These are phyloP conservation scores for Arthroderma uncinatum DNA, from an alignment of 2,329 filamentous ascomycete genomes.

Conservation along the genomic window DNA sequence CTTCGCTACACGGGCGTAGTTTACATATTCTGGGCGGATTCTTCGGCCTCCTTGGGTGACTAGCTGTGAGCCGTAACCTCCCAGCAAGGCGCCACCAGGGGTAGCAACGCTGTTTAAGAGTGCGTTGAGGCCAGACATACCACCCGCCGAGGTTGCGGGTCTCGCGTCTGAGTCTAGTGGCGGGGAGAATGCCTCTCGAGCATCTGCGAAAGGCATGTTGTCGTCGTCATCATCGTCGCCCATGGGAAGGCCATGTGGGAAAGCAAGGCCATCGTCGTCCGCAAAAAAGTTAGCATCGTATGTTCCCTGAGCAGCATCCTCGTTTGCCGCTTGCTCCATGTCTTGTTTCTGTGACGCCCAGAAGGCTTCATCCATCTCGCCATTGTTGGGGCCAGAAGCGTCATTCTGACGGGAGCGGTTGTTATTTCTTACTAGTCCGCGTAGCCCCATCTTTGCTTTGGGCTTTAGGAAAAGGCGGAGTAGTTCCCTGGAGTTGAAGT, in stretches of 20 bases:
- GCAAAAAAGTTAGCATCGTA: constrained; percentile 95
- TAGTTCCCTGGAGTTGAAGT: constrained; percentile 89
- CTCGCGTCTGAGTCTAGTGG: constrained; percentile 24
- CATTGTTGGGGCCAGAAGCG: constrained; percentile 50
- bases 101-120: constrained; percentile 32
- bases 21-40: constrained; percentile 53
- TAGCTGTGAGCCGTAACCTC: constrained; percentile 51
- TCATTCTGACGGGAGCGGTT: constrained; percentile 30
- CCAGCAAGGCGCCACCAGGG: constrained; percentile 35
- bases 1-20: constrained; percentile 55
- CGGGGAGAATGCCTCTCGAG: constrained; percentile 39
- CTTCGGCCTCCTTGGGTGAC: constrained; percentile 49
- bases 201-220: constrained; percentile 39
- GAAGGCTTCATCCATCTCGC: constrained; percentile 88
- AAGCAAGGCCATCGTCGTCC: constrained; percentile 52
- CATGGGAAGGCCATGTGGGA: constrained; percentile 36
- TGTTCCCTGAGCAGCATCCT: constrained; percentile 56
- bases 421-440: constrained; percentile 39
- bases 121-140: constrained; percentile 29
- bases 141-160: constrained; percentile 24
- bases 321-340: constrained; percentile 42
- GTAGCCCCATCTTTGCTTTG: constrained; percentile 67
- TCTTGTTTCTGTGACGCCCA: constrained; percentile 59
- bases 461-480: constrained; percentile 89
- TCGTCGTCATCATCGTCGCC: constrained; percentile 38